These are phyloP conservation scores for Monascus purpureus DNA, from an alignment of 495 filamentous ascomycete genomes.

Conservation along the genomic window DNA sequence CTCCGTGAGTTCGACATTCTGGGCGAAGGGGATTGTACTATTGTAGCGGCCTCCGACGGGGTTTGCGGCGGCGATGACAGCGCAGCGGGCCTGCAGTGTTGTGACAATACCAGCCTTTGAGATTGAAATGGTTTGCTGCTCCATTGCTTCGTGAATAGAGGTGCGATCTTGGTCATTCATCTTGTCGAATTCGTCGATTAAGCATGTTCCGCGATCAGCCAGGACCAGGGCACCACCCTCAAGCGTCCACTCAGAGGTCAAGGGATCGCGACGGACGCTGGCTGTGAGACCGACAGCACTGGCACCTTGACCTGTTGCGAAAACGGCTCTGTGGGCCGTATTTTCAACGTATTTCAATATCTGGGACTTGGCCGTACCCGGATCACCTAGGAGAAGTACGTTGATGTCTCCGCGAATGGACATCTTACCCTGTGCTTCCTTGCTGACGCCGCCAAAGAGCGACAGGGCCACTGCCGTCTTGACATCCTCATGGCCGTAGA, in stretches of 20 bases:
- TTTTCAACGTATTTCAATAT: slow-evolving; percentile 97
- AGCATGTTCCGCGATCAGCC: slow-evolving; percentile 86
- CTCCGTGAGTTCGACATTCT: slow-evolving; percentile 95
- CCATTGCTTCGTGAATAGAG: slow-evolving; percentile 99
- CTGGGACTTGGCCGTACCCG: slow-evolving; percentile 97
- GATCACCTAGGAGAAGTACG: slow-evolving; percentile 90
- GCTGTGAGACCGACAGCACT: slow-evolving; percentile 97
- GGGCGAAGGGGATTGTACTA: slow-evolving; percentile 81
- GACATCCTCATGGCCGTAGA: slow-evolving; percentile 94
- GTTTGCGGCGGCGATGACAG: slow-evolving; percentile 94
- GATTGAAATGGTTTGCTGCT: slow-evolving; percentile 99
- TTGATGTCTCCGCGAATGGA: slow-evolving; percentile 96
- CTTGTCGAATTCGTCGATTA: slow-evolving; percentile 99
- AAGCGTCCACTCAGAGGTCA: slow-evolving; percentile 95
- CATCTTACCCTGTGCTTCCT: slow-evolving; percentile 75
- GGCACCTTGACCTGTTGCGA: slow-evolving; percentile 95
- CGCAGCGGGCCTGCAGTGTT: slow-evolving; percentile 92
- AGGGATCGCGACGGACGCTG: slow-evolving; percentile 84
- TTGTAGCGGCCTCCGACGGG: slow-evolving; percentile 96
- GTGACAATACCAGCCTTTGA: slow-evolving; percentile 98
- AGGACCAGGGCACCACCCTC: slow-evolving; percentile 95
- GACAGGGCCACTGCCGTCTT: slow-evolving; percentile 94
- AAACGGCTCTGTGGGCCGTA: slow-evolving; percentile 92
- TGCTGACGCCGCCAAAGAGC: slow-evolving; percentile 89
- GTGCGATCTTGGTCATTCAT: slow-evolving; percentile 99